Evolutionary conservation across 2,329 filamentous ascomycete species (phyloP).

Genomic region (Diatrype stigma): DNA sequence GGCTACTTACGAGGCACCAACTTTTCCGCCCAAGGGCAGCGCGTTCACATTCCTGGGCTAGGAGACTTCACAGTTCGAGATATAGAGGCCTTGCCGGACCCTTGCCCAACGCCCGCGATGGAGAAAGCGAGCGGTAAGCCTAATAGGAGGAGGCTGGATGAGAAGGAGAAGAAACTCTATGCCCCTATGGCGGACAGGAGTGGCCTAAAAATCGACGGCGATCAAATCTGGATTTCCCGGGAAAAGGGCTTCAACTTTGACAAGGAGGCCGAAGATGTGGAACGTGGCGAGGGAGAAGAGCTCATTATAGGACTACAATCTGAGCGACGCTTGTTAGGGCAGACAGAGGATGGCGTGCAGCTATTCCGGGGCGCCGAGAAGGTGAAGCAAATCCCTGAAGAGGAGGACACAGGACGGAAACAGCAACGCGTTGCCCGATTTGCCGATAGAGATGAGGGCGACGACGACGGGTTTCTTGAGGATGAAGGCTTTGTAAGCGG

Average conservation of each 20-base stretch:
- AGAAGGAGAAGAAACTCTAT: slow-evolving; percentile 95
- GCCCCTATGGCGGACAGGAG: slow-evolving; percentile 98
- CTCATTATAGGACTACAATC: slow-evolving; percentile 86
- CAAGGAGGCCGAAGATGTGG: slow-evolving; percentile 59
- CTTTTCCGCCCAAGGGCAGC: slow-evolving; percentile 77
- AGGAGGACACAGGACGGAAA: slow-evolving; percentile 59
- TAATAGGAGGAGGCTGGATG: slow-evolving; percentile 74
- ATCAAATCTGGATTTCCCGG: slow-evolving; percentile 83
- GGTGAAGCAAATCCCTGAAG: slow-evolving; percentile 55
- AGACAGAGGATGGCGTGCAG: slow-evolving; percentile 76
- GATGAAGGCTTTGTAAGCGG: slow-evolving; percentile 53
- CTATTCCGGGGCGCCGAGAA: slow-evolving; percentile 77
- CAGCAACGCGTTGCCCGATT: slow-evolving; percentile 54
- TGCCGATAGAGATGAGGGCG: slow-evolving; percentile 55
- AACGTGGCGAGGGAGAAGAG: slow-evolving; percentile 91
- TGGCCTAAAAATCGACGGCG: slow-evolving; percentile 91
- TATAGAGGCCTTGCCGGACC: slow-evolving; percentile 87
- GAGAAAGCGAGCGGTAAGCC: slow-evolving; percentile 84
- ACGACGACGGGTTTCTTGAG: slow-evolving; percentile 40
- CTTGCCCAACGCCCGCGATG: slow-evolving; percentile 89
- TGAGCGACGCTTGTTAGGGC: slow-evolving; percentile 75
- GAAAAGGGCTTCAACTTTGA: slow-evolving; percentile 74
- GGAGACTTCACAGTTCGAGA: slow-evolving; percentile 81
- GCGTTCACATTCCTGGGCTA: slow-evolving; percentile 87
- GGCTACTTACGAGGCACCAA: slow-evolving; percentile 95